Base-by-base conservation (phyloP, 2,329 filamentous ascomycete genomes). In the Chrysoporthe deuterocubensis region DNA sequence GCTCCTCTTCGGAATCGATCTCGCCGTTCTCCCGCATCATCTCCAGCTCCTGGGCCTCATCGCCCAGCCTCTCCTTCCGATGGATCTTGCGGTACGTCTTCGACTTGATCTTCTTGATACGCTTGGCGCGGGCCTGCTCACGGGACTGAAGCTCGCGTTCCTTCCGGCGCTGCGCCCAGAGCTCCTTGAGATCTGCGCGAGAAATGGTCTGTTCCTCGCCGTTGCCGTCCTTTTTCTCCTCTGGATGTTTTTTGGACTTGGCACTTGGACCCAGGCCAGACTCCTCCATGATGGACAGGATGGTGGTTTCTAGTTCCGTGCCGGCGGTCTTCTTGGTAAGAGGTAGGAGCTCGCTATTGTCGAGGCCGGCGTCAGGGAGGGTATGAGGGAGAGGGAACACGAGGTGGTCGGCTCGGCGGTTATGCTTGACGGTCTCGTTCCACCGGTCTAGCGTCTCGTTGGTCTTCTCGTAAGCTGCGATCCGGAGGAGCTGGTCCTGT, bases 61-160 rank as follows among this genome's bases (percentile, higher is more conserved):
- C 77, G 66, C 85, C 82, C 72, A 85, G 79, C 73, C 83, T 74
- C 78, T 89, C 92, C 76, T 91, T 97, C 48, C 95, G 89, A 79
- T 98, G 95, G 16, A 98, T 91, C 57, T 94, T 90, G 66, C 95
- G 92, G 77, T 97, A 99, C 0, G 94, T 88, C 79, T 97, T 99
- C 77, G 92, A 96, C 85, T 99, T 99, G 82, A 99, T 99, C 83
- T 98, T 98, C 82, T 97, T 97, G 80, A 99, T 93, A 34, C 96
- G 90, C 80, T 94, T 96, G 8, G 94, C 88, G 67, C 94, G 91
- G 56, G 94, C 90, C 75, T 96, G 91, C 79, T 98, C 95, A 13
- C 94, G 87, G 74, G 96, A 97, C 71, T 95, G 86, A 8, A 97
- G 81, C 74, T 98, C 95, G 72, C 96, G 87, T 71, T 92, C 89